Conservation (phyloP, 2,329 filamentous ascomycete genomes). For the Aspergillus eucalypticola region DNA sequence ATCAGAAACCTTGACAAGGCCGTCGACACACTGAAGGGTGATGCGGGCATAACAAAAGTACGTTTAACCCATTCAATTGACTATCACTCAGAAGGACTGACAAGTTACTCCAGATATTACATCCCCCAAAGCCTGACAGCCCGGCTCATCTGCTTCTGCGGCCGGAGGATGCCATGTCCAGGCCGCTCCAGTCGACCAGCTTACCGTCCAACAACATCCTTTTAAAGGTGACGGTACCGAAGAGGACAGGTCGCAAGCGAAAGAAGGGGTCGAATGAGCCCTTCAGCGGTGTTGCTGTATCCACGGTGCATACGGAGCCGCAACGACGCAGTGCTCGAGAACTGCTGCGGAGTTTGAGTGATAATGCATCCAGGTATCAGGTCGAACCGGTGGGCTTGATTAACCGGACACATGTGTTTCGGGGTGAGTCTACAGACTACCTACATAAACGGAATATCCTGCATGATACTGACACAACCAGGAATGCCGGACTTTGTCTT, state of each 20-base stretch:
- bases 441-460: not conserved
- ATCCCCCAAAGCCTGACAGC: slow-evolving; percentile 48
- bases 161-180: slow-evolving; percentile 75
- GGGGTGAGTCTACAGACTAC: slow-evolving; percentile 51
- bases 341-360: slow-evolving; percentile 57
- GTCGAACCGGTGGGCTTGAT: slow-evolving; percentile 72
- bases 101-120: slow-evolving; percentile 44
- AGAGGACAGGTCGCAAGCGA: slow-evolving; percentile 79
- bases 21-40: slow-evolving; percentile 62
- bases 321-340: slow-evolving; percentile 29
- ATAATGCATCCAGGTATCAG: slow-evolving; percentile 67
- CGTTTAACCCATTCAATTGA: not conserved
- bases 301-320: slow-evolving; percentile 22
- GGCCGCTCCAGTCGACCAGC: slow-evolving; percentile 75
- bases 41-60: slow-evolving; percentile 56
- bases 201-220: slow-evolving; percentile 78
- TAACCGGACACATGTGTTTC: slow-evolving; percentile 80
- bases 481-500: slow-evolving; percentile 84
- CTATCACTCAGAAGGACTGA: not conserved
- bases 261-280: slow-evolving; percentile 74
- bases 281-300: slow-evolving; percentile 53
- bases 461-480: slow-evolving; percentile 26
- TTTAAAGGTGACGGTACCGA: slow-evolving; percentile 83
- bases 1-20: slow-evolving; percentile 65
- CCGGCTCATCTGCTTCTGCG: slow-evolving; percentile 71